These are phyloP conservation scores for Tieghemiomyces parasiticus DNA, from an alignment of 192 early-diverging fungal genomes.

Conservation along the genomic window DNA sequence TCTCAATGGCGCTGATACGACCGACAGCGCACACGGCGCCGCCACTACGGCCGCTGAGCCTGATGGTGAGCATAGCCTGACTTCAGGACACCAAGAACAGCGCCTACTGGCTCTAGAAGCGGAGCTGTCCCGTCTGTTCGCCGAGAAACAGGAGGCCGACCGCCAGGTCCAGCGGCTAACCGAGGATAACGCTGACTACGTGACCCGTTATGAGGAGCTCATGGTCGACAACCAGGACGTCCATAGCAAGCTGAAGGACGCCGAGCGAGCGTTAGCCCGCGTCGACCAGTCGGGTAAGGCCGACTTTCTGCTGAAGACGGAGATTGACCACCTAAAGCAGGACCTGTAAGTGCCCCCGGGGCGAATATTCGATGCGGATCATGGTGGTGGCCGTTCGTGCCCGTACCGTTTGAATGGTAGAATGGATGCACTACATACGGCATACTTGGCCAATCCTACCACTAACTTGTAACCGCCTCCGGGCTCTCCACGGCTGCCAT, in stretches of 20 bases:
- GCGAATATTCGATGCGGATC: too few species aligned
- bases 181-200: conserved; percentile 32
- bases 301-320: conserved; percentile 70
- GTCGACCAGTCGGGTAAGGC: conserved; percentile 59
- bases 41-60: too few species aligned
- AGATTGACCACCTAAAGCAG: conserved; percentile 73
- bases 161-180: conserved; percentile 27
- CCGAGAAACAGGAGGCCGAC: conserved; percentile 48
- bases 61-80: too few species aligned
- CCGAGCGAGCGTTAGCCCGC: conserved; percentile 56
- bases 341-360: conserved; percentile 45
- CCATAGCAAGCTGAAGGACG: conserved; percentile 52
- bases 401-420: too few species aligned
- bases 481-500: too few species aligned
- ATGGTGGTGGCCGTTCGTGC: too few species aligned
- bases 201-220: conserved; percentile 46
- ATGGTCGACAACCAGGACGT: conserved; percentile 54
- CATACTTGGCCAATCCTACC: too few species aligned
- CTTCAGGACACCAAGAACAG: too few species aligned
- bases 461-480: too few species aligned
- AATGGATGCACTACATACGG: too few species aligned
- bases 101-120: conserved; percentile 13
- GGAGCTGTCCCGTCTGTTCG: conserved; percentile 28
- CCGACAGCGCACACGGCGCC: too few species aligned
- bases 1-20: too few species aligned